Percentiles rank a stretch among this genome's conserved stretches.
Evolutionary conservation across 2,329 filamentous ascomycete species (phyloP).

Genomic region (Monilinia fructigena): DNA sequence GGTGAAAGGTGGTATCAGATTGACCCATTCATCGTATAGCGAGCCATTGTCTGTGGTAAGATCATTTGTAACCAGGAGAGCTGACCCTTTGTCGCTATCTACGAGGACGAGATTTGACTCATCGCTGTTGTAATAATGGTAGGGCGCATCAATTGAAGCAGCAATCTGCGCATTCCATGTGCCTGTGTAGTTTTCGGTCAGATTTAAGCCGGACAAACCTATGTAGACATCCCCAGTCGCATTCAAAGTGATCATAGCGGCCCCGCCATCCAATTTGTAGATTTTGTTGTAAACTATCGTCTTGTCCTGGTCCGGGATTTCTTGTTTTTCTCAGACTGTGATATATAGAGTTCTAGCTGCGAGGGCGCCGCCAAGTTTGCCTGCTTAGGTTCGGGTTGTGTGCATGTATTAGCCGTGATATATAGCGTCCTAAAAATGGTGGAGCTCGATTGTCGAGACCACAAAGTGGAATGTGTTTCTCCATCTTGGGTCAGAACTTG

Average conservation of each 20-base stretch:
- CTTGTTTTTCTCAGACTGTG: slow-evolving; percentile 60
- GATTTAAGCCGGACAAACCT: slow-evolving; percentile 67
- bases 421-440: slow-evolving; percentile 52
- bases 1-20: slow-evolving; percentile 63
- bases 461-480: slow-evolving; percentile 20
- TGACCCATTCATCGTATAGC: slow-evolving; percentile 55
- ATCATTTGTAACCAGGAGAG: slow-evolving; percentile 76
- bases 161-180: slow-evolving; percentile 80
- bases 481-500: background rate
- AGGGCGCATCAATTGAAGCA: slow-evolving; percentile 75
- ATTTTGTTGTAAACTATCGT: slow-evolving; percentile 30
- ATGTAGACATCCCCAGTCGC: slow-evolving; percentile 71
- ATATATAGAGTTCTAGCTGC: slow-evolving; percentile 78
- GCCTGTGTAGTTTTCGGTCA: slow-evolving; percentile 52
- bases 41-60: slow-evolving; percentile 55
- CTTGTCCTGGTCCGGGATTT: slow-evolving; percentile 59
- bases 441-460: slow-evolving; percentile 28
- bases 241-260: slow-evolving; percentile 55
- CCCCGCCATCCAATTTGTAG: slow-evolving; percentile 34
- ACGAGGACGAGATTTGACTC: slow-evolving; percentile 64
- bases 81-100: slow-evolving; percentile 78
- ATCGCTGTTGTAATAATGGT: slow-evolving; percentile 59
- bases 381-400: slow-evolving; percentile 57
- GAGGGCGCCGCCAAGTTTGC: slow-evolving; percentile 50
- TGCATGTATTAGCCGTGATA: slow-evolving; percentile 82